These are phyloP conservation scores for Agrocybe praecox DNA, from an alignment of 768 basidiomycete genomes.

Conservation along the genomic window DNA sequence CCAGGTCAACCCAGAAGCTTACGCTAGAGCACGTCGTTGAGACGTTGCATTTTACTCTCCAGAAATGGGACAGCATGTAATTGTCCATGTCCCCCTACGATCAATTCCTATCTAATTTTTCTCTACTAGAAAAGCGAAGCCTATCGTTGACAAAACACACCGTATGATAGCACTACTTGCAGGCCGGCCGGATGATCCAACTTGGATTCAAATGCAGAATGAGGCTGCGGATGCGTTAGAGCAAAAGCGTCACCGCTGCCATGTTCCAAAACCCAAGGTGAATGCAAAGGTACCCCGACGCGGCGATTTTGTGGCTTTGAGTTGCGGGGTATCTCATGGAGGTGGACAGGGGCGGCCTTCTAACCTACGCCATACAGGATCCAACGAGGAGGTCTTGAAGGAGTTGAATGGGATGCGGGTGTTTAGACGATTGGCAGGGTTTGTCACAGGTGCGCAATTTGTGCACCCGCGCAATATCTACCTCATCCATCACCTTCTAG, in stretches of 20 bases:
- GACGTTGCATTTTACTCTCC: not conserved
- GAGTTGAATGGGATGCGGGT: not conserved
- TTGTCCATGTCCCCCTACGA: not conserved
- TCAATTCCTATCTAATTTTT: no score
- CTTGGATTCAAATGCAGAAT: not conserved
- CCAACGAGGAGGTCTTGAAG: not conserved
- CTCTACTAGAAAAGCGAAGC: not conserved
- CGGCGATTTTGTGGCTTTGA: not conserved
- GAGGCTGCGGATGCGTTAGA: not conserved
- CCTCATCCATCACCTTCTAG: not conserved
- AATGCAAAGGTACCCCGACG: not conserved
- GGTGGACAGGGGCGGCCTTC: not conserved
- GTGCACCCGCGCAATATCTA: not conserved
- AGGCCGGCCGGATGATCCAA: not conserved
- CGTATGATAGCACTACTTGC: not conserved
- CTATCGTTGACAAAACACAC: not conserved
- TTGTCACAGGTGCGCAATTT: not conserved
- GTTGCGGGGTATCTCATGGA: not conserved
- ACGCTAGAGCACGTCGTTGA: no score
- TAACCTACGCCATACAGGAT: not conserved
- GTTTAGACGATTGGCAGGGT: not conserved
- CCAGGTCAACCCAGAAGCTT: not conserved
- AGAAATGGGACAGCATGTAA: not conserved
- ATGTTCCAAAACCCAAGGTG: not conserved
- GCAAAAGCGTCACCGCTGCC: not conserved